These are phyloP conservation scores for Margaritispora aquatica DNA, from an alignment of 495 filamentous ascomycete species.

Conservation along the genomic window DNA sequence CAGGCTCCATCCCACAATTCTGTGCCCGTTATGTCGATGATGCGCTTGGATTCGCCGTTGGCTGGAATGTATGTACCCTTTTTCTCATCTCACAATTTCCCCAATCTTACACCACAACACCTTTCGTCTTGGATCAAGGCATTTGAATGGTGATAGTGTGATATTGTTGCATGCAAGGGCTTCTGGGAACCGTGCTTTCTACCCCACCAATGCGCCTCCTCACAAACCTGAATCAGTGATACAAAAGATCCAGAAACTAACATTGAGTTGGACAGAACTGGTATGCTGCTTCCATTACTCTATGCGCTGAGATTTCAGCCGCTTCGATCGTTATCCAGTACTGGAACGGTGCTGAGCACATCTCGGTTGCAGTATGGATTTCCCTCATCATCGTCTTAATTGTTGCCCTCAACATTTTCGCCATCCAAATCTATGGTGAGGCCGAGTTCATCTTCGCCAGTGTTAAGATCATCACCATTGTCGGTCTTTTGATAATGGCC, in stretches of 20 bases:
- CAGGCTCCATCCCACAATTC: constrained; percentile 71
- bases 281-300: constrained; percentile 56
- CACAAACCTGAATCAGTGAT: too few species aligned
- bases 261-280: constrained; percentile 31
- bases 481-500: constrained; percentile 41
- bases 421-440: constrained; percentile 64
- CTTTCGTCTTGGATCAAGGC: too few species aligned
- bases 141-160: too few species aligned
- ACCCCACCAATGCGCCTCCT: neutral
- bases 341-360: constrained; percentile 51
- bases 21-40: constrained; percentile 66
- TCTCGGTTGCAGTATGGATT: constrained; percentile 62
- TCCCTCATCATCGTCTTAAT: constrained; percentile 70
- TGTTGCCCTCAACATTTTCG: constrained; percentile 58
- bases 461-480: constrained; percentile 69
- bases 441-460: constrained; percentile 69
- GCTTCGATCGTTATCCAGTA: constrained; percentile 70
- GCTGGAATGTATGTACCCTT: constrained; percentile 61
- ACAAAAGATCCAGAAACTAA: too few species aligned
- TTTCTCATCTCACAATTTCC: neutral
- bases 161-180: neutral
- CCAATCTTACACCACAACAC: neutral
- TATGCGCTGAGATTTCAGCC: constrained; percentile 69
- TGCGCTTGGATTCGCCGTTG: constrained; percentile 71
- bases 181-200: neutral